Evolutionary conservation across 345 rosid species (phyloP).

Genomic region (Eucalyptus coolabah): DNA sequence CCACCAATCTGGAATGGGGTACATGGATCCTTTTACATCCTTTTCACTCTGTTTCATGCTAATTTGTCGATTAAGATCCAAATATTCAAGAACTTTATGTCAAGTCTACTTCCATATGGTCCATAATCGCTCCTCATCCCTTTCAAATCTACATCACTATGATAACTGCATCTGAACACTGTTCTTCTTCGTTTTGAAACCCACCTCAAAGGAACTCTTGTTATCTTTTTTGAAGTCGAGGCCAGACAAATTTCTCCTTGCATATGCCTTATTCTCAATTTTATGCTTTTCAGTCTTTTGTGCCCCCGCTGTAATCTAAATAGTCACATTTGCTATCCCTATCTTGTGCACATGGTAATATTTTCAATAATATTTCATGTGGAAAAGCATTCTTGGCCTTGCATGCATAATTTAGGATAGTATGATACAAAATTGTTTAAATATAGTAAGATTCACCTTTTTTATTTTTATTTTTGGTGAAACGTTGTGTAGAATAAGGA

Average conservation of each 20-base stretch:
- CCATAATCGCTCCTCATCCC: background rate
- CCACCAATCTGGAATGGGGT: background rate
- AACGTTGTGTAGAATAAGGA: background rate
- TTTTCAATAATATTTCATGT: background rate
- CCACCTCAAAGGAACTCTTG: background rate
- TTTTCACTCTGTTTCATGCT: background rate
- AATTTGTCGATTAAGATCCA: background rate
- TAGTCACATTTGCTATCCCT: background rate
- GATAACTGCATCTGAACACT: background rate
- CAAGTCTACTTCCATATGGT: background rate
- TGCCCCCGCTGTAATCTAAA: background rate
- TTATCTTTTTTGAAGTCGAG: background rate
- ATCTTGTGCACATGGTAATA: background rate
- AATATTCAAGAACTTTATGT: background rate
- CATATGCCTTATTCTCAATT: background rate
- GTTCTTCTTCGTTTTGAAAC: background rate
- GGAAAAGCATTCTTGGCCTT: background rate
- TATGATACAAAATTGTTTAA: background rate
- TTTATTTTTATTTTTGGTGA: background rate
- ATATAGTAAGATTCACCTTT: background rate
- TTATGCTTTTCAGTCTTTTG: background rate
- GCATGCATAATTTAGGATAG: background rate
- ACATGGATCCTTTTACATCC: background rate
- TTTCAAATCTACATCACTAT: background rate
- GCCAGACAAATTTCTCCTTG: background rate